Conservation (phyloP, 208 protist species). For the Trypanosoma avium region DNA sequence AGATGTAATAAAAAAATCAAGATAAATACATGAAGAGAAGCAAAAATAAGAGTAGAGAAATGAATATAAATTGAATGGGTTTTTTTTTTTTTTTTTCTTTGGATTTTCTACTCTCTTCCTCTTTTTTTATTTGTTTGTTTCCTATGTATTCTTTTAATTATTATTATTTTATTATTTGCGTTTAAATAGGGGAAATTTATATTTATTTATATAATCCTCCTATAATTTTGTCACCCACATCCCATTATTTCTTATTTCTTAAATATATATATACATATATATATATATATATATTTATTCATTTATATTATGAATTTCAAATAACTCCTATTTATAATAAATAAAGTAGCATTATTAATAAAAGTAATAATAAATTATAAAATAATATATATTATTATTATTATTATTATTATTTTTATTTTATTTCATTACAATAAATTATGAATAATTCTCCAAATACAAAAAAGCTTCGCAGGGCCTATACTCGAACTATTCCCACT, state of each 20-base stretch:
- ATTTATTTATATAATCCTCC: no score
- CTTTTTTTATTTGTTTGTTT: not conserved
- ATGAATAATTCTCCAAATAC: constrained; percentile 1
- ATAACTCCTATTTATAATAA: not conserved
- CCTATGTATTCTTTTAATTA: not conserved
- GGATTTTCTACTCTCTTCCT: not conserved
- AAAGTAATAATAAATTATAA: not conserved
- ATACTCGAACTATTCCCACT: constrained; percentile 60
- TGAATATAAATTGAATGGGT: not conserved
- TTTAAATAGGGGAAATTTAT: no score
- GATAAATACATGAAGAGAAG: not conserved
- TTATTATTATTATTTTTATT: constrained; percentile 17
- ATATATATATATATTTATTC: no score
- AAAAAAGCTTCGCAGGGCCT: constrained; percentile 36
- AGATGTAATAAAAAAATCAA: not conserved
- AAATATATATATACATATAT: no score
- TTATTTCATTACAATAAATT: not conserved
- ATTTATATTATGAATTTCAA: not conserved
- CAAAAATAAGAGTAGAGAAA: not conserved
- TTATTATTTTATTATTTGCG: not conserved
- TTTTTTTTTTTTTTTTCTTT: not conserved
- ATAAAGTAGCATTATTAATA: not conserved
- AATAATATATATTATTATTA: constrained; percentile 12
- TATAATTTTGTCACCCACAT: no score
- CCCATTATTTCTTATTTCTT: no score